Conservation (phyloP, 352 stramenopile genomes). For the Globisporangium spinosum region DNA sequence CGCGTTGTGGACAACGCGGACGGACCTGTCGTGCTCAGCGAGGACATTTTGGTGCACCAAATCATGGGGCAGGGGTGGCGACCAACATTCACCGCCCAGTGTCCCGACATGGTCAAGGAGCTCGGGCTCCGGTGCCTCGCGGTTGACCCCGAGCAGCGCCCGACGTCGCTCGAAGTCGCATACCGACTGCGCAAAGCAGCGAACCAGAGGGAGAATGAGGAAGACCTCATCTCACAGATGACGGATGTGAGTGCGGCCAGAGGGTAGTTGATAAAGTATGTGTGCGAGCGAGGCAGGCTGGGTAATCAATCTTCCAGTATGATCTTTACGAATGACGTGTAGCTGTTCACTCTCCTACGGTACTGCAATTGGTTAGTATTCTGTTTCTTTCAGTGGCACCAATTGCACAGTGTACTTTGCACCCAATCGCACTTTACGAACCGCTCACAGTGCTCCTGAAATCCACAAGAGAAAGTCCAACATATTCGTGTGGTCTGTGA, state of each 20-base stretch:
- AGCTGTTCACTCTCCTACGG: not conserved
- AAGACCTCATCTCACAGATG: slow-evolving; percentile 28
- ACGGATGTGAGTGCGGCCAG: not conserved
- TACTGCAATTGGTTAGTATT: not conserved
- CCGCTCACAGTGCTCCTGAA: not conserved
- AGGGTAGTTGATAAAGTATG: not conserved
- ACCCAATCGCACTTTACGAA: not conserved
- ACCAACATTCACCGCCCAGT: slow-evolving; percentile 42
- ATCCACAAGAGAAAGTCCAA: not conserved
- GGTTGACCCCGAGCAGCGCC: slow-evolving; percentile 30
- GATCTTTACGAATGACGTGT: not conserved
- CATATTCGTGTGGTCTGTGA: slow-evolving; percentile 3
- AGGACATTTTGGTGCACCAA: slow-evolving; percentile 45
- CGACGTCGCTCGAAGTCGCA: slow-evolving; percentile 42
- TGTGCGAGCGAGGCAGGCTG: not conserved
- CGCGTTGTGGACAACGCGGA: slow-evolving; percentile 15
- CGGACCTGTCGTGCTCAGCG: slow-evolving; percentile 16
- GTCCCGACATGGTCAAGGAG: slow-evolving; percentile 36
- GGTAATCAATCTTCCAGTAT: not conserved
- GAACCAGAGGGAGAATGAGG: slow-evolving; percentile 22
- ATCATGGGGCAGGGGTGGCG: slow-evolving; percentile 49
- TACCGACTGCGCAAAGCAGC: slow-evolving; percentile 48
- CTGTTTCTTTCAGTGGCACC: not conserved
- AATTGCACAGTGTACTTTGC: too few species aligned
- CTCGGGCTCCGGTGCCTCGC: slow-evolving; percentile 48